Conservation (phyloP, 768 basidiomycete species). For the Daedaleopsis nitida region DNA sequence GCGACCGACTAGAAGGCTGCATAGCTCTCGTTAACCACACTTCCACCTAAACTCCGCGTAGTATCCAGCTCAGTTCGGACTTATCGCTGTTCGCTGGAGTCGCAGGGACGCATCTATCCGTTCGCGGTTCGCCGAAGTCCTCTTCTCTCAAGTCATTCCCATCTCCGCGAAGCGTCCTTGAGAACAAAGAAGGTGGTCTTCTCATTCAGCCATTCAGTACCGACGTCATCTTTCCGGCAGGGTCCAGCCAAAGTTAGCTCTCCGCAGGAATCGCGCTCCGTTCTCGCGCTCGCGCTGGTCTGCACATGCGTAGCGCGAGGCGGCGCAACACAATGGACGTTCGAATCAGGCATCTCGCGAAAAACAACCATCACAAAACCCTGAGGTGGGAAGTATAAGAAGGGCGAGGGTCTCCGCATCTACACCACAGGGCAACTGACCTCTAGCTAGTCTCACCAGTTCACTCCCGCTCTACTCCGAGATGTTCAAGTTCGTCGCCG, state of each 20-base stretch:
- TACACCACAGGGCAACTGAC: slow-evolving; percentile 5
- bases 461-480: background rate
- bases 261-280: background rate
- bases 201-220: background rate
- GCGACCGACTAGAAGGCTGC: too few species aligned
- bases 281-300: background rate
- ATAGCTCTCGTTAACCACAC: too few species aligned
- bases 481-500: slow-evolving; percentile 13
- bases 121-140: background rate
- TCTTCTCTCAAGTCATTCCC: background rate
- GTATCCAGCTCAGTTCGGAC: too few species aligned
- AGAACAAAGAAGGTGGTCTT: slow-evolving; percentile 1
- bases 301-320: background rate
- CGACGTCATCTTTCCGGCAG: slow-evolving; percentile 1
- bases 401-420: background rate
- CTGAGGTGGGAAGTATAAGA: slow-evolving; percentile 5
- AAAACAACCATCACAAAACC: background rate
- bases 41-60: background rate
- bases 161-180: slow-evolving; percentile 9
- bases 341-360: background rate
- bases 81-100: background rate
- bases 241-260: background rate
- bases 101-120: background rate
- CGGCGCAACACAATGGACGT: background rate
- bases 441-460: background rate